A percentile compares a stretch with the other conserved stretches of the same genome.
phyloP scores from a whole-genome alignment of 768 basidiomycete species.

The Phylloporus rhodoxanthus region DNA sequence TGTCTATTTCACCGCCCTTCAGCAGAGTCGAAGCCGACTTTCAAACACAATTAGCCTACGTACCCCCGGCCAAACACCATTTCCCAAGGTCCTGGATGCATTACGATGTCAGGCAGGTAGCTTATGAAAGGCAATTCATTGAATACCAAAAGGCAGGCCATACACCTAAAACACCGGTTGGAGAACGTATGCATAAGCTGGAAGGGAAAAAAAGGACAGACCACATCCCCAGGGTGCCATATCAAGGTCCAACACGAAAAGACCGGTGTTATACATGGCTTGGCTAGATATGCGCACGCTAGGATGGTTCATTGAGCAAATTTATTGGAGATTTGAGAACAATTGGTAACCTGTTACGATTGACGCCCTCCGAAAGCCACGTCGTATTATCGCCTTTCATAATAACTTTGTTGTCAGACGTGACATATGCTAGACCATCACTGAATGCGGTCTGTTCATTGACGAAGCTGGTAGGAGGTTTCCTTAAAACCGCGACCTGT shows the following conservation, averaged over 20 bases:
- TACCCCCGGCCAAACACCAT: conserved; percentile 59
- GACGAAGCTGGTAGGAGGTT: conserved; percentile 48
- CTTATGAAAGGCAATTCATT: neutral
- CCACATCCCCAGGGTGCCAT: conserved; percentile 89
- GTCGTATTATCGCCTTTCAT: conserved; percentile 76
- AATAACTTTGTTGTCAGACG: conserved; percentile 52
- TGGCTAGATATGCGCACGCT: conserved; percentile 76
- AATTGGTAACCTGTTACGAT: conserved; percentile 58
- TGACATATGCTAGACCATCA: conserved; percentile 50
- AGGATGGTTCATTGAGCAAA: neutral
- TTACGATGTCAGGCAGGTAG: conserved; percentile 2
- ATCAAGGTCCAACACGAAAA: conserved; percentile 80
- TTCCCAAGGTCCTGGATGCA: conserved; percentile 35
- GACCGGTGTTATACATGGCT: conserved; percentile 61
- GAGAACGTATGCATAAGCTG: neutral
- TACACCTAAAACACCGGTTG: conserved; percentile 40
- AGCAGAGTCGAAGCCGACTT: conserved; percentile 8
- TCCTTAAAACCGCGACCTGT: conserved; percentile 1
- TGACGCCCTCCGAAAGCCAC: conserved; percentile 44
- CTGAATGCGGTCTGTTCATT: conserved; percentile 48
- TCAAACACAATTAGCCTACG: conserved; percentile 20
- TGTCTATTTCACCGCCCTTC: conserved; percentile 76
- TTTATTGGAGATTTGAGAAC: neutral
- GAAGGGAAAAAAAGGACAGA: conserved; percentile 15
- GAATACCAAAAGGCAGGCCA: conserved; percentile 81